Percentiles rank a stretch among this genome's conserved stretches.
phyloP scores from a whole-genome alignment of 1,284 basidiomycete genomes.

The Cryptococcus amylolentus region DNA sequence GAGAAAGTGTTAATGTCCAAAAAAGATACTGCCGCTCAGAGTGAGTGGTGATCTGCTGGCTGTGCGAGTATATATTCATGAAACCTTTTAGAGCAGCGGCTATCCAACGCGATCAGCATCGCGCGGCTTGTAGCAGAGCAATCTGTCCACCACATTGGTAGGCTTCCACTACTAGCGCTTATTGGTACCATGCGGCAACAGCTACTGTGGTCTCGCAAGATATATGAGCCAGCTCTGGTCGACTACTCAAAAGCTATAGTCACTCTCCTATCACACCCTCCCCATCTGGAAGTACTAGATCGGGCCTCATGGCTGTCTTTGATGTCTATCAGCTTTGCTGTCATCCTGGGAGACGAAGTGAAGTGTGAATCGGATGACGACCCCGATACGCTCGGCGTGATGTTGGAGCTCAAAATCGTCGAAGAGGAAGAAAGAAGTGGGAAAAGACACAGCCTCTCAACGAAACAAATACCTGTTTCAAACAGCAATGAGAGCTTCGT shows the following conservation, averaged over 20 bases:
- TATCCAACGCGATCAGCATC: conserved; percentile 32
- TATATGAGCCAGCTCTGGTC: conserved; percentile 66
- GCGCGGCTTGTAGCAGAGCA: conserved; percentile 39
- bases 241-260: conserved; percentile 78
- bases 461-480: conserved; percentile 11
- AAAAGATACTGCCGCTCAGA: not conserved
- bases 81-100: not conserved
- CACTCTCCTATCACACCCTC: conserved; percentile 60
- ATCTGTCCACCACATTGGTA: conserved; percentile 30
- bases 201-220: conserved; percentile 57
- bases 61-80: not conserved
- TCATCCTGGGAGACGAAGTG: conserved; percentile 61
- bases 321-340: conserved; percentile 70
- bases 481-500: conserved; percentile 52
- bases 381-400: conserved; percentile 12
- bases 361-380: conserved; percentile 38
- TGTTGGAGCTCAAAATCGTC: conserved; percentile 13
- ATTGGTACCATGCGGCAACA: conserved; percentile 65
- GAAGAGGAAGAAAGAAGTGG: conserved; percentile 8
- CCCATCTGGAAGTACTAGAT: conserved; percentile 75
- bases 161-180: conserved; percentile 47
- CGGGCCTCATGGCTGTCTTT: conserved; percentile 64
- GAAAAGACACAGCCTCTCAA: not conserved
- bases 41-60: not conserved
- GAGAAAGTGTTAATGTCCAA: not conserved